Evolutionary conservation across 306 rosid species (phyloP), one percentile per base, ranked within the genome.

Genomic region (Luffa aegyptiaca): DNA sequence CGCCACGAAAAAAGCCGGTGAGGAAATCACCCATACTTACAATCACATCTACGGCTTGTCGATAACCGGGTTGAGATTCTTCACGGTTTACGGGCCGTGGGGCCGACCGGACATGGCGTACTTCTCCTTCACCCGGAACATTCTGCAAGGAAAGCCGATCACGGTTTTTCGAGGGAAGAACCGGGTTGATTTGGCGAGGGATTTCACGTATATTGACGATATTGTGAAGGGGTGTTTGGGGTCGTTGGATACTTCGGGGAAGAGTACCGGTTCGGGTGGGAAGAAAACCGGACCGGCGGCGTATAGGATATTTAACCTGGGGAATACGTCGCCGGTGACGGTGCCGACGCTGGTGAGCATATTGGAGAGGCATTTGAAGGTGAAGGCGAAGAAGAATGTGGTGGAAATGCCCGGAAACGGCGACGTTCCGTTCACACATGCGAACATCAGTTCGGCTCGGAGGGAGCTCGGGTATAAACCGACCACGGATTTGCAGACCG

Each of bases 381-480:
- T 59, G 64, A 90, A 87, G 80, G 95, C 95, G 2, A 90, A 86
- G 90, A 86, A 87, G 87, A 86, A 84, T 17, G 6, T 89, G 1
- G 85, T 90, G 56, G 95, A 90, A 3, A 90, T 90, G 95, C 95
- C 95, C 0, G 95, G 95, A 79, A 90, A 90, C 91, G 95, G 95
- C 14, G 95, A 90, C 85, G 95, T 90, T 79, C 95, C 95, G 18
- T 90, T 83, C 11, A 90, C 95, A 0, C 95, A 89, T 44, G 95
- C 95, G 21, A 90, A 90, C 45, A 86, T 87, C 0, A 90, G 91
- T 58, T 84, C 53, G 75, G 95, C 95, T 79, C 88, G 89, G 63
- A 80, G 80, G 17, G 90, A 87, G 52, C 74, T 90, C 76, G 92
- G 92, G 82, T 90, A 90, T 58, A 90, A 84, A 75, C 95, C 95